Conservation (phyloP, 2,329 filamentous ascomycete genomes). For the Dactylellina drechsleri region DNA sequence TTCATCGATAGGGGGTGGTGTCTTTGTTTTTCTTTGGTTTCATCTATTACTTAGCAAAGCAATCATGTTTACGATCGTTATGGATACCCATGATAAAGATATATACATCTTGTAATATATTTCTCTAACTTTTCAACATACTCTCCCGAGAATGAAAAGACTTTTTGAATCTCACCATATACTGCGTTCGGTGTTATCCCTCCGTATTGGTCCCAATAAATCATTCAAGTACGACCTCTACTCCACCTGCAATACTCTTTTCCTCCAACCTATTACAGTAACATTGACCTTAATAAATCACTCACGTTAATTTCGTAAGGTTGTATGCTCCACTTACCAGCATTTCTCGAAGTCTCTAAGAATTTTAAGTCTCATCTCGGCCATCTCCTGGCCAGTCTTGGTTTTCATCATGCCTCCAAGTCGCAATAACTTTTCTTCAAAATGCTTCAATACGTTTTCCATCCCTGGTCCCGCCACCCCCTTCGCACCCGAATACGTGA, state of each 20-base stretch:
- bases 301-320: neutral
- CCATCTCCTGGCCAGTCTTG: constrained; percentile 66
- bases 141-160: neutral
- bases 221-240: constrained; percentile 25
- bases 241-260: constrained; percentile 45
- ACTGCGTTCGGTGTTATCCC: neutral
- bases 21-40: constrained; percentile 13
- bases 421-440: constrained; percentile 77
- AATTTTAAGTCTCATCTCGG: constrained; percentile 65
- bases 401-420: constrained; percentile 73
- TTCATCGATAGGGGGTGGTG: constrained; percentile 14
- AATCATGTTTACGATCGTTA: constrained; percentile 40
- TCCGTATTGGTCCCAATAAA: neutral
- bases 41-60: constrained; percentile 22
- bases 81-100: constrained; percentile 47
- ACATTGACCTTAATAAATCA: neutral
- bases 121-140: neutral
- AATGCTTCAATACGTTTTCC: constrained; percentile 76
- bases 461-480: constrained; percentile 65
- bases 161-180: neutral
- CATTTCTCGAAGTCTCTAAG: constrained; percentile 66
- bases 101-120: constrained; percentile 31
- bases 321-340: constrained; percentile 62
- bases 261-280: constrained; percentile 39
- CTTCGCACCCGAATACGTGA: constrained; percentile 78